Percentiles rank a stretch among this genome's conserved stretches.
phyloP scores from a whole-genome alignment of 2,329 filamentous ascomycete genomes.

The Macrophomina pseudophaseolina region DNA sequence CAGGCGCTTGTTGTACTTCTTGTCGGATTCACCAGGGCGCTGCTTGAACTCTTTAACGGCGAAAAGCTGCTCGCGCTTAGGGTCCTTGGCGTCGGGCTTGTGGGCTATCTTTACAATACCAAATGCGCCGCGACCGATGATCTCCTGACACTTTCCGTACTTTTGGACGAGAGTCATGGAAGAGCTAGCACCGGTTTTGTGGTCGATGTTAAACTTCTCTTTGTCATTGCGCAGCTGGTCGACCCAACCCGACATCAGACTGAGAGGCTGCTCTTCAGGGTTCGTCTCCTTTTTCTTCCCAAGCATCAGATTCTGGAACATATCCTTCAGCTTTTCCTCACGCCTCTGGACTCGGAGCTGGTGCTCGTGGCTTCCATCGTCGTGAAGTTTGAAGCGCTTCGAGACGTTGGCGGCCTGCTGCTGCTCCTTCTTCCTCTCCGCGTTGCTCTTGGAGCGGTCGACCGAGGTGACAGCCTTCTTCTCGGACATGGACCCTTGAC shows the following conservation, averaged over 20 bases:
- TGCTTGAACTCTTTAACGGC: constrained; percentile 98
- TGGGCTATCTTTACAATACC: constrained; percentile 97
- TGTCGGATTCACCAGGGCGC: constrained; percentile 89
- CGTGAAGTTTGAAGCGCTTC: constrained; percentile 61
- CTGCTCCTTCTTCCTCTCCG: constrained; percentile 37
- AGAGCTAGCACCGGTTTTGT: constrained; percentile 75
- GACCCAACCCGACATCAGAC: constrained; percentile 94
- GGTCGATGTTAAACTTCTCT: constrained; percentile 74
- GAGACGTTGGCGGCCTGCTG: constrained; percentile 34
- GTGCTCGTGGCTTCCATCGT: constrained; percentile 80
- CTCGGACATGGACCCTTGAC: constrained; percentile 38
- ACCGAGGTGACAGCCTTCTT: constrained; percentile 25
- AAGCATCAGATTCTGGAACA: constrained; percentile 81
- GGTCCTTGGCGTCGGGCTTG: constrained; percentile 84
- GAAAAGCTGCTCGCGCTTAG: constrained; percentile 82
- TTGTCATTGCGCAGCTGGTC: constrained; percentile 90
- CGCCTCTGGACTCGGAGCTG: constrained; percentile 86
- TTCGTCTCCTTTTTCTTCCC: constrained; percentile 79
- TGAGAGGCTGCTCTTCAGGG: constrained; percentile 78
- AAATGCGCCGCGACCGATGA: constrained; percentile 94
- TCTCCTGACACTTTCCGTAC: constrained; percentile 97
- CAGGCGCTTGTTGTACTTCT: constrained; percentile 96
- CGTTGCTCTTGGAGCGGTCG: constrained; percentile 26
- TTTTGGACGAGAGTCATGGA: constrained; percentile 88
- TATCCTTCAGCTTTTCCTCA: constrained; percentile 92